Base-by-base conservation (phyloP, 2,329 filamentous ascomycete species). In the Pseudocercospora crystallina region DNA sequence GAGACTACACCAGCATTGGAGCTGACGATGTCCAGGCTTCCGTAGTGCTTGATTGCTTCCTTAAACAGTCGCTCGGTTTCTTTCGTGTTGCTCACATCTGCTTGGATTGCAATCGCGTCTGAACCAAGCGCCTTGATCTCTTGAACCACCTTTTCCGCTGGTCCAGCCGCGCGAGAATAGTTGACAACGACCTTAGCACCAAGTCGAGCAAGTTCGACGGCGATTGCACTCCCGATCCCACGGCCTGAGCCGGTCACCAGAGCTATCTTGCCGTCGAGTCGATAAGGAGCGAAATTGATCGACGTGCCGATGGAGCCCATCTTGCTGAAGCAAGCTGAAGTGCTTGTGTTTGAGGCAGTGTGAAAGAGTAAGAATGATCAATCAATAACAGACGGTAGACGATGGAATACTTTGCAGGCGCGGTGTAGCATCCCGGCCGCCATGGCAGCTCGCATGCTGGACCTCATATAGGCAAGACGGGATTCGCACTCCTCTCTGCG, bases 1-100 rank as follows among this genome's bases (percentile, higher is more conserved):
- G 70, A 72, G 36, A 77, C 74, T 45, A 77, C 76, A 57, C 77
- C 83, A 36, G 79, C 80, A 75, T 86, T 86, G 65, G 80, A 84
- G 75, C 80, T 81, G 62, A 84, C 83, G 60, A 87, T 84, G 71
- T 87, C 75, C 63, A 87, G 75, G 67, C 80, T 77, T 68, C 83
- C 83, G 63, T 83, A 87, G 66, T 79, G 73, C 57, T 72, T 70
- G 57, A 82, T 73, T 46, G 82, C 82, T 63, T 84, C 70, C 42
- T 79, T 75, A 72, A 87, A 85, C 59, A 88, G 72, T 49, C 70
- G 68, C 39, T 78, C 74, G 57, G 83, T 87, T 68, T 87, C 75
- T 53, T 76, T 69, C 35, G 85, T 78, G 52, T 85, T 73, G 57
- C 80, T 76, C 44, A 88, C 79, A 72, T 88, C 84, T 60, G 84